Conservation (phyloP, 75 land plant genomes). For the Sequoia sempervirens region DNA sequence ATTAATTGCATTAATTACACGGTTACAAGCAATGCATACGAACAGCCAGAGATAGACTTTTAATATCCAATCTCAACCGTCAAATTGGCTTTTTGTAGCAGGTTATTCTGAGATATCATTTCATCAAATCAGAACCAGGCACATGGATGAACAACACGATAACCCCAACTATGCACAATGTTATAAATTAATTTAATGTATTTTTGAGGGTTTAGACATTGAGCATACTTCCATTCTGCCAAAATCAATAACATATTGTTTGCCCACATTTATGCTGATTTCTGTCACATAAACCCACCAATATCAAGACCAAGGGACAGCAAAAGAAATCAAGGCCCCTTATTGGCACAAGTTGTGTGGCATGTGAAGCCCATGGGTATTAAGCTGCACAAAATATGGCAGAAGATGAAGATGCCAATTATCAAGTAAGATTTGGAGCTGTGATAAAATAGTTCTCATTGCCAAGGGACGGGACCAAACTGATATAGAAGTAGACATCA, state of each 20-base stretch:
- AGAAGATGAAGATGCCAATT: no score
- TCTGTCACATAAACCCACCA: background rate
- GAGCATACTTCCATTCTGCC: background rate
- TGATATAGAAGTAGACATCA: no score
- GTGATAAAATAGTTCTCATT: no score
- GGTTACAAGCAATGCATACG: background rate
- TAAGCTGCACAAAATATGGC: no score
- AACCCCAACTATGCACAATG: background rate
- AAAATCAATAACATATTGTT: no score
- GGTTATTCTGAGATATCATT: background rate
- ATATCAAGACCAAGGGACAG: background rate
- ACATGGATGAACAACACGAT: background rate
- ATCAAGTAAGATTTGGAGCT: no score
- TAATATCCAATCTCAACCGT: background rate
- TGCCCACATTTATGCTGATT: background rate
- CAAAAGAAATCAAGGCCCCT: background rate
- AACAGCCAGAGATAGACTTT: background rate
- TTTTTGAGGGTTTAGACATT: background rate
- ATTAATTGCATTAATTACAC: background rate
- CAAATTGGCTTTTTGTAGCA: no score
- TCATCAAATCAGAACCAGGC: background rate
- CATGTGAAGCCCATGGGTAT: background rate
- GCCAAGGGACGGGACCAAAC: no score
- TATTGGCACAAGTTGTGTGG: background rate
- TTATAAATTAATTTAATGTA: no score